These are phyloP conservation scores for Arxiozyma bovina DNA, from an alignment of 1,139 yeast species.

Conservation along the genomic window DNA sequence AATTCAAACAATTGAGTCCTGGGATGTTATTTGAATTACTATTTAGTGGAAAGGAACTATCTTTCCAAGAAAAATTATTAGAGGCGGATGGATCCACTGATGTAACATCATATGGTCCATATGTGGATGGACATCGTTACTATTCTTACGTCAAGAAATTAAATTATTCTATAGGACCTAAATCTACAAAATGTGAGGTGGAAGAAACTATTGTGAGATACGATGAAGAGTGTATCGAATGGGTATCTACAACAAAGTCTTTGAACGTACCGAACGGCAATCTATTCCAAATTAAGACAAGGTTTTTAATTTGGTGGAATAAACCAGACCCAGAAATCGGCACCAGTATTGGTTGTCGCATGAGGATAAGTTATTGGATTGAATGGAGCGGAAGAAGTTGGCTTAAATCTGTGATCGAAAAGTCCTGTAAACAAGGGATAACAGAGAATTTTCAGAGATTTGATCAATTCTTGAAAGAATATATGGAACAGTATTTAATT, in stretches of 20 bases:
- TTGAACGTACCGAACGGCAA: slow-evolving; percentile 96
- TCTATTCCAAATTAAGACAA: slow-evolving; percentile 65
- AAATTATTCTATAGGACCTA: slow-evolving; percentile 83
- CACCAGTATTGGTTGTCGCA: slow-evolving; percentile 46
- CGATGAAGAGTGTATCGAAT: slow-evolving; percentile 48
- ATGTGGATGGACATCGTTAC: slow-evolving; percentile 43
- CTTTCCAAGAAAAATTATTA: slow-evolving; percentile 30
- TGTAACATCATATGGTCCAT: slow-evolving; percentile 31
- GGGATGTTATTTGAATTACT: slow-evolving; percentile 63
- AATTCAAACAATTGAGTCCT: slow-evolving; percentile 57
- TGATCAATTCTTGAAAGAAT: slow-evolving; percentile 14
- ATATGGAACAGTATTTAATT: slow-evolving; percentile 6
- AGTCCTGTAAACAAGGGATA: slow-evolving; percentile 84
- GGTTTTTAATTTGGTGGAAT: slow-evolving; percentile 69
- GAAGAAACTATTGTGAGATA: slow-evolving; percentile 59
- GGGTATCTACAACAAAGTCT: slow-evolving; percentile 62
- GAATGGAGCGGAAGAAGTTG: slow-evolving; percentile 92
- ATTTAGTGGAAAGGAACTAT: slow-evolving; percentile 48
- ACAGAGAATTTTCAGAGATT: slow-evolving; percentile 42
- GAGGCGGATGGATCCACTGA: slow-evolving; percentile 60
- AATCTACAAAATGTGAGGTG: slow-evolving; percentile 76
- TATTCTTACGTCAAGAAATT: slow-evolving; percentile 76
- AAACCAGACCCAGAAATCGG: slow-evolving; percentile 15
- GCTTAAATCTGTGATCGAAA: slow-evolving; percentile 86
- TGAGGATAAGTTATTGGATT: slow-evolving; percentile 55